Base-by-base conservation (phyloP, 108 stramenopile genomes). In the Epipyxis sp. region DNA sequence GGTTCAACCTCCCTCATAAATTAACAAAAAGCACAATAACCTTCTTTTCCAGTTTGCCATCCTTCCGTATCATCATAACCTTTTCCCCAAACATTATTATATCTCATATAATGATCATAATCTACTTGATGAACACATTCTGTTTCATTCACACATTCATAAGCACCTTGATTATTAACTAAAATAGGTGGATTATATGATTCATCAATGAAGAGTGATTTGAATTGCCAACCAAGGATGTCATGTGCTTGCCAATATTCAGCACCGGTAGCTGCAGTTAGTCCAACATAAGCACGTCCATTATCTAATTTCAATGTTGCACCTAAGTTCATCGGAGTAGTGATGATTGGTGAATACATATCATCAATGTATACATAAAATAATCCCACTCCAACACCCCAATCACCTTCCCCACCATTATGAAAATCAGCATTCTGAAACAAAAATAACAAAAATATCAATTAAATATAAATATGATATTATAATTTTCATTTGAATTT, bases 231-330 rank as follows among this genome's bases (percentile, higher is more conserved):
- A 0, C 62, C 43, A 0, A 88, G 77, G 29, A 90, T 44, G 46
- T 90, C 90, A 59, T 90, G 90, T 34, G 59, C 81, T 77, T 90
- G 89, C 80, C 78, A 90, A 1, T 80, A 80, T n/a, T 82, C 71
- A 10, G 40, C 59, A 10, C 89, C 89, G 10, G 90, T 90, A 0
- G 87, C 79, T 10, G 89, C 86, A 0, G 90, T 89, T 59, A 90
- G 86, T 27, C 90, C 90, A 13, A 90, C 88, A 59, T 79, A 90
- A 1, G 85, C 87, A 16, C 89, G 85, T 34, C 90, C 90, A 59
- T 87, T 59, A 45, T 86, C 57, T 20, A 89, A 69, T 34, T 42
- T 35, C 59, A 90, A 59, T 1, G 79, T 84, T 1, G 77, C 71
- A 1, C 80, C 85, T 32, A 91, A 50, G 54, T 89, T 87, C 16